These are phyloP conservation scores for Aspergillus ostianus DNA, from an alignment of 495 filamentous ascomycete genomes.

Conservation along the genomic window DNA sequence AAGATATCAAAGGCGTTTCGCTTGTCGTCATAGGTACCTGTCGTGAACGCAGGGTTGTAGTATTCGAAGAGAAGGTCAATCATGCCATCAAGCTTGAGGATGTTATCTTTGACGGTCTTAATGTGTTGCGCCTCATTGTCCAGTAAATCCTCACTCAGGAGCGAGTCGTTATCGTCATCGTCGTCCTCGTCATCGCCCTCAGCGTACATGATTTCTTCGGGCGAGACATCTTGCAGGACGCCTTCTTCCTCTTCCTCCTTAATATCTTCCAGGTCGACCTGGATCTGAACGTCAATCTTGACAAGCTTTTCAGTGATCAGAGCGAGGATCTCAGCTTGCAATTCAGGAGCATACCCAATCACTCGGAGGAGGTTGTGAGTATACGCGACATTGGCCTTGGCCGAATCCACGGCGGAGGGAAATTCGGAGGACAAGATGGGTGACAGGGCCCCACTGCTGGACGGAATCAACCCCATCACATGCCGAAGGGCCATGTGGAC, in stretches of 20 bases:
- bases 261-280: constrained; percentile 85
- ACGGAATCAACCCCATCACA: constrained; percentile 73
- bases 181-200: constrained; percentile 58
- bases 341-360: constrained; percentile 70
- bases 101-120: constrained; percentile 69
- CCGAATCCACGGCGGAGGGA: constrained; percentile 70
- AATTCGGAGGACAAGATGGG: constrained; percentile 64
- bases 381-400: constrained; percentile 70
- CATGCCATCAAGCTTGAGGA: constrained; percentile 90
- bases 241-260: constrained; percentile 67
- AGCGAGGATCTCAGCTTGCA: constrained; percentile 79
- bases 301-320: constrained; percentile 80
- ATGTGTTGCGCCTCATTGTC: constrained; percentile 47
- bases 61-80: constrained; percentile 84
- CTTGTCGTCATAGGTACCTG: constrained; percentile 44
- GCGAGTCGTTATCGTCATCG: constrained; percentile 58
- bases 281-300: constrained; percentile 92
- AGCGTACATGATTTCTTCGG: constrained; percentile 32
- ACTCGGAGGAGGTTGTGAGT: constrained; percentile 75
- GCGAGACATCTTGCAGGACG: constrained; percentile 36
- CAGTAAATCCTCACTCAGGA: constrained; percentile 43
- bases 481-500: constrained; percentile 74
- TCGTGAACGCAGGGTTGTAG: constrained; percentile 67
- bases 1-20: constrained; percentile 65
- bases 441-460: constrained; percentile 67